phyloP scores from a whole-genome alignment of 2,329 filamentous ascomycete species.

The Pseudogymnoascus verrucosus region DNA sequence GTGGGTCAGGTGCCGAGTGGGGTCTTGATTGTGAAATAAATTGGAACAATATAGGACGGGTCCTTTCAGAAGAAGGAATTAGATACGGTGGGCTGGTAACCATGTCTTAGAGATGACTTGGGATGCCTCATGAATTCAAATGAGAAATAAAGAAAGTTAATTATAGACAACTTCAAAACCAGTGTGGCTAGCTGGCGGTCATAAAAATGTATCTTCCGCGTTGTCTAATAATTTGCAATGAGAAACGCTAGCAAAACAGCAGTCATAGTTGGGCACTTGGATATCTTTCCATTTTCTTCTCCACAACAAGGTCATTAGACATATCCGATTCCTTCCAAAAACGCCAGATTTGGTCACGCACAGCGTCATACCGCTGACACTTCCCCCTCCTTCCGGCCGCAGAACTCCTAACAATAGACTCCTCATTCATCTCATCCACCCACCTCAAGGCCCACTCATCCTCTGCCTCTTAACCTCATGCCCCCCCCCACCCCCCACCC shows the following conservation, averaged over 20 bases:
- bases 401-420: not conserved
- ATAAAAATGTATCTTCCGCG: not conserved
- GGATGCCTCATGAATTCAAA: slow-evolving; percentile 5
- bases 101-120: not conserved
- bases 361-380: not conserved
- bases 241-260: slow-evolving; percentile 1
- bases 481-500: slow-evolving; percentile 13
- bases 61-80: not conserved
- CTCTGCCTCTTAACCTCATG: slow-evolving; percentile 28
- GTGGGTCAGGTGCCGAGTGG: slow-evolving; percentile 84
- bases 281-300: not conserved
- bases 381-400: not conserved
- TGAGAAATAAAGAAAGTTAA: not conserved
- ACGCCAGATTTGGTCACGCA: not conserved
- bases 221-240: slow-evolving; percentile 2
- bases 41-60: not conserved
- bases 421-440: not conserved
- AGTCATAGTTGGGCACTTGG: not conserved
- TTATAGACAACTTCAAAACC: not conserved
- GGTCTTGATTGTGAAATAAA: slow-evolving; percentile 66
- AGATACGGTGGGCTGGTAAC: not conserved
- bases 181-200: not conserved
- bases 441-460: slow-evolving; percentile 16
- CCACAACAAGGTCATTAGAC: not conserved
- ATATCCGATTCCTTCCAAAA: not conserved